Conservation (phyloP, 768 basidiomycete genomes). For the Pluteus cervinus region DNA sequence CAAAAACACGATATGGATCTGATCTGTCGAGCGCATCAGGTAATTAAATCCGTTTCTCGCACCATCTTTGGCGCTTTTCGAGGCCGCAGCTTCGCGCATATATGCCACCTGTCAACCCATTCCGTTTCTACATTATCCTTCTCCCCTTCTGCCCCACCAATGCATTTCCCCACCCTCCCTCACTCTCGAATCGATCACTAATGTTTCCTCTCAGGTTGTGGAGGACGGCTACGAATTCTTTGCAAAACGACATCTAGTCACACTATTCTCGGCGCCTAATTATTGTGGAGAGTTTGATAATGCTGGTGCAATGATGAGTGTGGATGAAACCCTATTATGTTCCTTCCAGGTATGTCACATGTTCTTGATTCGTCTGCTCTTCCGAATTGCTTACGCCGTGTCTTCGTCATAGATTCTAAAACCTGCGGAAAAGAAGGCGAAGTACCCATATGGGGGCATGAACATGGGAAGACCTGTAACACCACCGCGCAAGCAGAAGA, state of each 20-base stretch:
- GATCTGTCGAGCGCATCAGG: conserved; percentile 98
- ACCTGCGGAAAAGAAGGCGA: conserved; percentile 98
- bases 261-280: conserved; percentile 94
- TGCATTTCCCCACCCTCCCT: too few relatives aligned
- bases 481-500: conserved; percentile 96
- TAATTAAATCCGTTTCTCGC: conserved; percentile 27
- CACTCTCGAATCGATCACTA: conserved; percentile 1
- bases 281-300: conserved; percentile 98
- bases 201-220: conserved; percentile 60
- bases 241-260: conserved; percentile 94
- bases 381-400: conserved; percentile 2
- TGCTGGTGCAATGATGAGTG: conserved; percentile 99
- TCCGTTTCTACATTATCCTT: too few relatives aligned
- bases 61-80: not conserved
- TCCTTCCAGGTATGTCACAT: conserved; percentile 86
- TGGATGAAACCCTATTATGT: conserved; percentile 94
- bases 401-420: conserved; percentile 74
- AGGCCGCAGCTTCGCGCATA: not conserved
- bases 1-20: conserved; percentile 99
- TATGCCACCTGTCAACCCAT: too few relatives aligned
- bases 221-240: conserved; percentile 99
- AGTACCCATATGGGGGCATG: conserved; percentile 84
- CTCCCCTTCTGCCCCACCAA: too few relatives aligned
- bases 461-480: conserved; percentile 87
- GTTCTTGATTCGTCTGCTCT: conserved; percentile 1